These are phyloP conservation scores for Ascobolus immersus DNA, from an alignment of 495 filamentous ascomycete genomes.

Conservation along the genomic window DNA sequence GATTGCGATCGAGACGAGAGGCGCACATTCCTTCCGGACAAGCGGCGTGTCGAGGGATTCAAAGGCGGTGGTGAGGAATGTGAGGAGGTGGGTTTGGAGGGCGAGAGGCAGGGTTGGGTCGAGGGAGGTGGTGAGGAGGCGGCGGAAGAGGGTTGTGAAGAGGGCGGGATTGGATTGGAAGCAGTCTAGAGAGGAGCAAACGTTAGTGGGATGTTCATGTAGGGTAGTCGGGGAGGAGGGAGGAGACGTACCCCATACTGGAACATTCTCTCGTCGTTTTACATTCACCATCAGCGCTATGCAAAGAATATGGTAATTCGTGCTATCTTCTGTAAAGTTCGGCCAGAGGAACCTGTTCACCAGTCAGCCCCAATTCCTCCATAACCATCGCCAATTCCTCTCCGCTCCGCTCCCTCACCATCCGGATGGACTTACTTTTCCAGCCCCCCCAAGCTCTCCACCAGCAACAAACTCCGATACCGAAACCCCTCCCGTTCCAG, in stretches of 20 bases:
- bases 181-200: slow-evolving; percentile 25
- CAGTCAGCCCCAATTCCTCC: too few species aligned
- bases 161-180: slow-evolving; percentile 54
- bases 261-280: slow-evolving; percentile 63
- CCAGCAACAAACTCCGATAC: slow-evolving; percentile 46
- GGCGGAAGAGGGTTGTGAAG: slow-evolving; percentile 76
- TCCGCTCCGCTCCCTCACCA: neutral
- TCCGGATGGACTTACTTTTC: slow-evolving; percentile 35
- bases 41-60: slow-evolving; percentile 76
- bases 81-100: slow-evolving; percentile 54
- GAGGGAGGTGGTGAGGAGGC: slow-evolving; percentile 68
- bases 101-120: slow-evolving; percentile 44
- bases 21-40: slow-evolving; percentile 85
- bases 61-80: slow-evolving; percentile 73
- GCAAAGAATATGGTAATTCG: slow-evolving; percentile 71
- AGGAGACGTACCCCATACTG: slow-evolving; percentile 47
- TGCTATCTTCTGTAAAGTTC: slow-evolving; percentile 64
- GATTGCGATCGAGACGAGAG: slow-evolving; percentile 77
- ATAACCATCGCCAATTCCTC: slow-evolving; percentile 9
- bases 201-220: slow-evolving; percentile 8
- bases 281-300: slow-evolving; percentile 65
- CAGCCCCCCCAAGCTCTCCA: slow-evolving; percentile 76
- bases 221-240: neutral
- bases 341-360: slow-evolving; percentile 66
- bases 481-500: slow-evolving; percentile 58